Percentiles rank a stretch among this genome's conserved stretches.
phyloP scores from a whole-genome alignment of 805 yeast genomes.

The Yarrowia sp. region DNA sequence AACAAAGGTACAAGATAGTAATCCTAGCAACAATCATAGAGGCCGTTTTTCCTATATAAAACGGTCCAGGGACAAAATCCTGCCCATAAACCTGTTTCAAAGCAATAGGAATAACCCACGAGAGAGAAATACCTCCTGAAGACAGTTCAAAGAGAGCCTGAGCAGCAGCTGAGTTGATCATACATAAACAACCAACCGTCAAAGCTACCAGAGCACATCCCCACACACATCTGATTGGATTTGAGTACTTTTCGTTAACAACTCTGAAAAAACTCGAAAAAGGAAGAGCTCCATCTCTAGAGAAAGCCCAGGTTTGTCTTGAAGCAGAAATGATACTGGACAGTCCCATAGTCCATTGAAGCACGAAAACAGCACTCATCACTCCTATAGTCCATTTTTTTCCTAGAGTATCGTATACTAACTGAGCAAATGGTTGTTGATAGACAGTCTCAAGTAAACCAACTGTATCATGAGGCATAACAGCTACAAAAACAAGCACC shows the following conservation, averaged over 20 bases:
- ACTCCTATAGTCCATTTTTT: constrained; percentile 62
- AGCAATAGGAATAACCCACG: constrained; percentile 62
- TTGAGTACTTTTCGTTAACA: constrained; percentile 54
- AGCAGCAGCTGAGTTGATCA: constrained; percentile 60
- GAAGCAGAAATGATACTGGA: constrained; percentile 63
- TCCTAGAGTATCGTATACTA: constrained; percentile 60
- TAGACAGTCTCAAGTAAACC: constrained; percentile 46
- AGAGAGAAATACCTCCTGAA: constrained; percentile 59
- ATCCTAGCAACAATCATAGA: constrained; percentile 48
- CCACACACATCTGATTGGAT: constrained; percentile 63
- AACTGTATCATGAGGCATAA: constrained; percentile 47
- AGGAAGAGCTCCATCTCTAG: constrained; percentile 75
- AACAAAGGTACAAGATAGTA: constrained; percentile 51
- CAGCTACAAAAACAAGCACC: constrained; percentile 53
- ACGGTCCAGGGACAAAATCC: constrained; percentile 62
- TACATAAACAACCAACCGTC: constrained; percentile 54
- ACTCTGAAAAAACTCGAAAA: constrained; percentile 53
- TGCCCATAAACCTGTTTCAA: constrained; percentile 48
- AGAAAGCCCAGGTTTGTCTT: constrained; percentile 69
- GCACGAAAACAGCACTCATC: constrained; percentile 55
- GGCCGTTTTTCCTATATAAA: constrained; percentile 53
- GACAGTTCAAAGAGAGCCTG: constrained; percentile 63
- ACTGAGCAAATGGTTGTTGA: constrained; percentile 67
- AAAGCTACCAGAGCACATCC: constrained; percentile 51
- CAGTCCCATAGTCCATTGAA: constrained; percentile 68